Evolutionary conservation across 129 eudicot species (phyloP).

Genomic region (Daucus carota): DH1_v3.0 NC_030384.2:44122001-44122500

Average conservation of each 20-base stretch:
- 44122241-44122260: background rate
- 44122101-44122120: background rate
- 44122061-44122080: conserved; percentile 1
- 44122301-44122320: background rate
- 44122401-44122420: background rate
- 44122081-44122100: background rate
- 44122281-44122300: background rate
- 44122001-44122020: conserved; percentile 4
- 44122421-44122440: conserved; percentile 1
- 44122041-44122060: background rate
- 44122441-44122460: conserved; percentile 3
- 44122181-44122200: background rate
- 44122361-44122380: background rate
- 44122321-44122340: background rate
- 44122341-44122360: background rate
- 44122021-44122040: conserved; percentile 5
- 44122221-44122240: background rate
- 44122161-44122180: background rate
- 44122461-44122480: conserved; percentile 9
- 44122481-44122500: background rate
- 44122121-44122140: background rate
- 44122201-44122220: background rate
- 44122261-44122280: background rate
- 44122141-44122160: background rate
- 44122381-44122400: background rate